A percentile compares a stretch with the other conserved stretches of the same genome.
Evolutionary conservation across 805 yeast genomes (phyloP).

Genomic region (Zygoascus flipseniorum): DNA sequence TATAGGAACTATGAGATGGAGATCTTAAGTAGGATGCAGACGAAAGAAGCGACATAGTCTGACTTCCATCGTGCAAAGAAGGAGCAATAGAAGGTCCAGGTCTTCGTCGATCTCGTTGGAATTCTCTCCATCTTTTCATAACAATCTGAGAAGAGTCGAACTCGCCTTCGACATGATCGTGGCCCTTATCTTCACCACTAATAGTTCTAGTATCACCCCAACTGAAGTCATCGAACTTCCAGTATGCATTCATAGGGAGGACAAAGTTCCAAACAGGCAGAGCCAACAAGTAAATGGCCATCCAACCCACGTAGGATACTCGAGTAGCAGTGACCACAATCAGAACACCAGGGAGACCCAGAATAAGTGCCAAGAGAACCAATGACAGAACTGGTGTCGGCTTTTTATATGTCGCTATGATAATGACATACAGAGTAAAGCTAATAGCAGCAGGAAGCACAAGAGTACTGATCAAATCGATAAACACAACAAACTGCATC

Average conservation of each 20-base stretch:
- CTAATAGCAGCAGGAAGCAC: slow-evolving; percentile 83
- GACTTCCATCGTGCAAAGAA: background rate
- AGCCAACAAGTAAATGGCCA: slow-evolving; percentile 68
- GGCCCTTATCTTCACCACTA: slow-evolving; percentile 56
- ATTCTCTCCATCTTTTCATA: slow-evolving; percentile 94
- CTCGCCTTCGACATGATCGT: slow-evolving; percentile 65
- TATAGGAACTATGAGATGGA: background rate
- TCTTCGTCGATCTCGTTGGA: slow-evolving; percentile 69
- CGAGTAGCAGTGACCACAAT: slow-evolving; percentile 76
- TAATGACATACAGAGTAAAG: slow-evolving; percentile 72
- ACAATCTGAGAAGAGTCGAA: slow-evolving; percentile 86
- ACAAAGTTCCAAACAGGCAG: slow-evolving; percentile 90
- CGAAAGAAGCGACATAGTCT: slow-evolving; percentile 6
- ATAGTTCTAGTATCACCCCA: slow-evolving; percentile 95
- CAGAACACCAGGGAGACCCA: slow-evolving; percentile 79
- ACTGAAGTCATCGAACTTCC: slow-evolving; percentile 95
- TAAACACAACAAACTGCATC: slow-evolving; percentile 83
- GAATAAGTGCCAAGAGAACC: slow-evolving; percentile 62
- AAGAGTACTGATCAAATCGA: slow-evolving; percentile 81
- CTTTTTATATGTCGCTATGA: slow-evolving; percentile 57
- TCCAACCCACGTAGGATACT: slow-evolving; percentile 65
- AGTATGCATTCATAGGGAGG: slow-evolving; percentile 75
- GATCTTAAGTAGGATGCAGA: slow-evolving; percentile 3
- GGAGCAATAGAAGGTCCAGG: slow-evolving; percentile 2
- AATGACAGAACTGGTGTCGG: slow-evolving; percentile 79